Evolutionary conservation across 1,284 basidiomycete genomes (phyloP).

Genomic region (Cutaneotrichosporon cyanovorans): DNA sequence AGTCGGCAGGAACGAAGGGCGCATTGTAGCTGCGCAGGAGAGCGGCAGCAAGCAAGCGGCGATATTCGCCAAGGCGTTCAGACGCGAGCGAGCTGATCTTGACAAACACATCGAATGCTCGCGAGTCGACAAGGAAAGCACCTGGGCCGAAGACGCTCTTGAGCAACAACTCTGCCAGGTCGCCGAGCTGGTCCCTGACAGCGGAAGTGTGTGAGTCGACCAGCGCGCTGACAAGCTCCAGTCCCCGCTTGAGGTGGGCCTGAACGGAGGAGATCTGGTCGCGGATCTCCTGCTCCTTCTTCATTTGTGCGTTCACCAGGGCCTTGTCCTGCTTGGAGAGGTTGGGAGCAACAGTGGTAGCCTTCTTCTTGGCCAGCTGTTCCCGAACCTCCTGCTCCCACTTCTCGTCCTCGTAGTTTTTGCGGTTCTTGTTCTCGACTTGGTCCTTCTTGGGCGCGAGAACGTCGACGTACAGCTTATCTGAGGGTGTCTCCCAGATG

Average conservation of each 20-base stretch:
- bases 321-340: conserved; percentile 78
- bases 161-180: conserved; percentile 57
- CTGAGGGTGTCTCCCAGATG: conserved; percentile 77
- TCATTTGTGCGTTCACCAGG: conserved; percentile 68
- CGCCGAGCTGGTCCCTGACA: conserved; percentile 54
- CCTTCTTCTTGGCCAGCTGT: conserved; percentile 67
- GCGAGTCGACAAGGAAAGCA: conserved; percentile 54
- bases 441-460: conserved; percentile 57
- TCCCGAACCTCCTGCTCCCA: conserved; percentile 92
- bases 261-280: conserved; percentile 55
- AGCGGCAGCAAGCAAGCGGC: conserved; percentile 69
- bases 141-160: conserved; percentile 58
- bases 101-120: conserved; percentile 68
- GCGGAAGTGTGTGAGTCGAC: conserved; percentile 56
- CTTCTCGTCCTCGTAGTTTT: conserved; percentile 74
- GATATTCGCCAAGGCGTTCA: conserved; percentile 60
- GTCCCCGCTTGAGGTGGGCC: conserved; percentile 56
- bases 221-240: conserved; percentile 60
- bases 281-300: conserved; percentile 65
- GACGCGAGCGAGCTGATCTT: conserved; percentile 46
- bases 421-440: conserved; percentile 61
- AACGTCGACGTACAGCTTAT: conserved; percentile 68
- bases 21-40: conserved; percentile 65
- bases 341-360: conserved; percentile 45
- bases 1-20: conserved; percentile 62